Base-by-base conservation (phyloP, 306 rosid genomes). In the Elaeagnus macrophylla region DNA sequence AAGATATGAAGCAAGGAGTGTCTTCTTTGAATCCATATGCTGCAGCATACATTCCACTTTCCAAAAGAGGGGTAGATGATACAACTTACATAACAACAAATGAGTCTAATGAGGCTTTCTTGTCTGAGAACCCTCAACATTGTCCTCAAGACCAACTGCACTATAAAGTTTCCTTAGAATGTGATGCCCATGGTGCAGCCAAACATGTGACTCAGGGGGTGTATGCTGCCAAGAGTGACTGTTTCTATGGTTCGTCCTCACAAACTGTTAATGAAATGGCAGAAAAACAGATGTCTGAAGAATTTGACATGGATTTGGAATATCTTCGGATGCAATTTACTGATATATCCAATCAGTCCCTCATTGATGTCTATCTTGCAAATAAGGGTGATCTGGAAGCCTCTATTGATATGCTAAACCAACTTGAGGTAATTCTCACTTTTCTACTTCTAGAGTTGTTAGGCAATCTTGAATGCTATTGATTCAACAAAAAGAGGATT, bases 11-110 rank as follows among this genome's bases (percentile, higher is more conserved):
- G 85, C 85, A 72, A 9, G 77, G 61, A 62, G 46, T 43, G 36
- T 83, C 87, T 53, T 70, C 81, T 56, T 71, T 89, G 89, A 89
- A 89, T 72, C 95, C 94, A 43, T 75, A 75, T 59, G 97, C 97
- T 37, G 80, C 83, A 8, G 59, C 87, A 2, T 85, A 83, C 68
- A 58, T 85, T 81, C 97, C 97, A 10, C 72, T 81, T 43, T 64
- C 85, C 2, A 73, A 46, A 65, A 89, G 94, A 72, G 79, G 55
- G 68, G 16, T 52, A 8, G 65, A 56, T 37, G 73, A 57, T 64
- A 64, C 63, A 79, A 54, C 55, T 52, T 55, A 15, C 55, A 58
- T 18, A 52, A 10, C 78, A 47, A 57, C 51, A 37, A 72, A 53
- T 62, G 66, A 54, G 56, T 36, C 69, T 13, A 45, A 9, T 49